A percentile compares a stretch with the other conserved stretches of the same genome.
These are phyloP conservation scores for Xanthoceras sorbifolium DNA, from an alignment of 345 rosid species.

Conservation along the genomic window DNA sequence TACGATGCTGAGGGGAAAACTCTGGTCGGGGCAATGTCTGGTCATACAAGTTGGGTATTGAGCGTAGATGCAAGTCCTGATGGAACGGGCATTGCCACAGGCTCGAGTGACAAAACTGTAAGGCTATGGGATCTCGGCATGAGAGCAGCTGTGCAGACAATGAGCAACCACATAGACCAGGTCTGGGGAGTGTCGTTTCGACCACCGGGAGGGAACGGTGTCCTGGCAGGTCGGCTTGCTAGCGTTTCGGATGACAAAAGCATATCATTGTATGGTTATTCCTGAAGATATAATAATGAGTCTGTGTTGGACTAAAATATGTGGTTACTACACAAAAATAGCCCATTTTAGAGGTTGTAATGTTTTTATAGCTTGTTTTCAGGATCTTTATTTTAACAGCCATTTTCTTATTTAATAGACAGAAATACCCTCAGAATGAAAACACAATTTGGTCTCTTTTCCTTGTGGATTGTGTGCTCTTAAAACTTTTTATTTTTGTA, in stretches of 20 bases:
- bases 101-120: constrained; percentile 92
- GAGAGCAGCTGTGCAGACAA: constrained; percentile 92
- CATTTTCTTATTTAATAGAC: too few species aligned
- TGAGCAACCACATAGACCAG: constrained; percentile 88
- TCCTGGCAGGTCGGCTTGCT: constrained; percentile 65
- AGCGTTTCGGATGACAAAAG: constrained; percentile 97
- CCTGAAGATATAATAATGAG: too few species aligned
- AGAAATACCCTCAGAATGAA: too few species aligned
- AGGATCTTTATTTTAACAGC: too few species aligned
- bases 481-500: too few species aligned
- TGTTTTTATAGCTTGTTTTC: too few species aligned
- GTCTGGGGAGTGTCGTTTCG: constrained; percentile 94
- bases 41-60: constrained; percentile 91
- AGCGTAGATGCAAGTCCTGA: constrained; percentile 94
- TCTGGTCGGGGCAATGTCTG: constrained; percentile 75
- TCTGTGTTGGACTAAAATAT: too few species aligned
- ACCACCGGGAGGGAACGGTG: constrained; percentile 51
- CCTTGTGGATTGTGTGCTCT: too few species aligned
- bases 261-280: constrained; percentile 81
- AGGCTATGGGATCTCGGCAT: constrained; percentile 93
- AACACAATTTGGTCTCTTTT: too few species aligned
- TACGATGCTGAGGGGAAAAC: constrained; percentile 87
- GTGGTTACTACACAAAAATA: too few species aligned
- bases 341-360: too few species aligned
- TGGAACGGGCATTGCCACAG: constrained; percentile 82